Evolutionary conservation across 129 eudicot species (phyloP).

Genomic region (Helianthus tuberosus): DNA sequence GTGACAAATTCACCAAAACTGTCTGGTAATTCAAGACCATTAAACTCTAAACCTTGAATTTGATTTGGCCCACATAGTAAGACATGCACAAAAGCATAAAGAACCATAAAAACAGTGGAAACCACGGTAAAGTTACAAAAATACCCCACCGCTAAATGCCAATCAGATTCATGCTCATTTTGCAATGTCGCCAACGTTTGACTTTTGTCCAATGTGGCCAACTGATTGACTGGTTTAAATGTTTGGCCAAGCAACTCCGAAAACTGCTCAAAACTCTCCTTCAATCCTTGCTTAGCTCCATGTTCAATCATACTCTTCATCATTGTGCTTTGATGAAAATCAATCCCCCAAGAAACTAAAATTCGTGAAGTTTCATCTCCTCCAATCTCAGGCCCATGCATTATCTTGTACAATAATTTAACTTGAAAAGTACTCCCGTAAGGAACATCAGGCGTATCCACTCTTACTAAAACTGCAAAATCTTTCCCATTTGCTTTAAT

Average conservation of each 20-base stretch:
- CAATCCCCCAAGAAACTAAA: conserved; percentile 70
- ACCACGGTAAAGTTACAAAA: conserved; percentile 77
- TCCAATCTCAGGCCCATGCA: conserved; percentile 44
- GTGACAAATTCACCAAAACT: conserved; percentile 82
- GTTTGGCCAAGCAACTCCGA: conserved; percentile 54
- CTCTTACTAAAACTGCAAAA: conserved; percentile 61
- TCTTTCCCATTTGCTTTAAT: conserved; percentile 67
- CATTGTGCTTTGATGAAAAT: conserved; percentile 76
- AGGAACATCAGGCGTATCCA: conserved; percentile 90
- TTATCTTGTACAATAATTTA: conserved; percentile 72
- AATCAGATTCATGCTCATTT: conserved; percentile 66
- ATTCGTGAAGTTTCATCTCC: conserved; percentile 73
- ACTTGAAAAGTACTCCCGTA: conserved; percentile 73
- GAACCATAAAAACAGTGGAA: conserved; percentile 50
- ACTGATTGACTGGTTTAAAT: conserved; percentile 31
- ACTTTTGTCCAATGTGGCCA: conserved; percentile 54
- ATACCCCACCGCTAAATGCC: conserved; percentile 62
- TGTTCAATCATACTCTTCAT: conserved; percentile 89
- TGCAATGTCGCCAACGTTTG: conserved; percentile 54
- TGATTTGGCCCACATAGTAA: conserved; percentile 44
- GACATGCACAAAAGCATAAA: conserved; percentile 67
- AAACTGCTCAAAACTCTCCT: conserved; percentile 84
- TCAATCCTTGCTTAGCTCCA: conserved; percentile 89
- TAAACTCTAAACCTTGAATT: conserved; percentile 71
- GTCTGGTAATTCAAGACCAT: conserved; percentile 85